Base-by-base conservation (phyloP, 164 flowering plant species). In the Annona cherimola region DNA sequence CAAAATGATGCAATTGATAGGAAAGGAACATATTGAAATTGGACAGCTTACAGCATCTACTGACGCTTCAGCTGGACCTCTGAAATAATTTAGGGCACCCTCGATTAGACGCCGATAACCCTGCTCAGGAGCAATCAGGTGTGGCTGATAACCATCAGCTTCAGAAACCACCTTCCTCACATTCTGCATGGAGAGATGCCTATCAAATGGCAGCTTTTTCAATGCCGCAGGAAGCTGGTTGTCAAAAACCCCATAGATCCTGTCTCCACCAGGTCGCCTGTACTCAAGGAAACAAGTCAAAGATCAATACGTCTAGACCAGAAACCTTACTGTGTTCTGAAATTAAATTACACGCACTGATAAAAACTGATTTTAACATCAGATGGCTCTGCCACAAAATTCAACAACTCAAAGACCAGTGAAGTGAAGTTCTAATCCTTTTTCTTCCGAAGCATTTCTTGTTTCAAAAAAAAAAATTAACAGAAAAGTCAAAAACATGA, bases 131-230 rank as follows among this genome's bases (percentile, higher is more conserved):
- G 96, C 96, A 72, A 90, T 90, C 20, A 90, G 73, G 83, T 91
- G 97, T 14, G 97, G 97, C 73, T 91, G 97, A 83, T 89, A 91
- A 62, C 97, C 97, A 90, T 91, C 97, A 63, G 97, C 97, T 82
- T 91, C 93, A 66, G 91, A 88, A 9, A 91, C 89, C 46, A 92
- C 79, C 74, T 92, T 92, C 69, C 83, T 74, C 16, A 92, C 90
- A 79, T 90, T 90, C 40, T 92, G 95, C 87, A 87, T 77, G 11
- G 97, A 81, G 72, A 92, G 93, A 26, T 92, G 90, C 69, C 84
- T 88, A 77, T 90, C 95, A 81, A 92, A 88, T 72, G 90, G 97
- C 81, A 92, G 79, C 73, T 94, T 88, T 80, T 88, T 92, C 70
- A 92, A 62, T 67, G 90, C 93, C 69, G 92, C 93, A 63, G 97